Evolutionary conservation across 352 stramenopile genomes (phyloP).

Genomic region (Globisporangium paddicum): DNA sequence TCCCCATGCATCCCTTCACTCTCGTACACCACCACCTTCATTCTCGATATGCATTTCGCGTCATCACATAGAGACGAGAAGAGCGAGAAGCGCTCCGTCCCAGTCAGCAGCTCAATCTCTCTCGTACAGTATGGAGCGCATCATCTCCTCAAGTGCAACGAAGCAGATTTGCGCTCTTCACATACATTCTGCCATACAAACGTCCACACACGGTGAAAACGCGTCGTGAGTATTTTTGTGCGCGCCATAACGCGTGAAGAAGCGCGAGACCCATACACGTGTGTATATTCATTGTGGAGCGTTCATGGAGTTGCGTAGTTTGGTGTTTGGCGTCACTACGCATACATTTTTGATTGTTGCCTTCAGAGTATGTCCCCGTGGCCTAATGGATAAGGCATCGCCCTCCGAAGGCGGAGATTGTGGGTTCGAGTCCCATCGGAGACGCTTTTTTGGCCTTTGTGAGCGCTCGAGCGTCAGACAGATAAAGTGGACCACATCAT

Average conservation of each 20-base stretch:
- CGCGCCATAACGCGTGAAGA: not conserved
- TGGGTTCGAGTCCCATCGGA: conserved; percentile 19
- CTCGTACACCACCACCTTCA: no score
- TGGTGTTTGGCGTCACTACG: not conserved
- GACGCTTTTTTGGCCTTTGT: conserved; percentile 4
- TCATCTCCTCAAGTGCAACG: not conserved
- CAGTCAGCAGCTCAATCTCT: no score
- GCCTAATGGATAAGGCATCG: conserved; percentile 19
- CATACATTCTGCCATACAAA: not conserved
- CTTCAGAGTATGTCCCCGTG: not conserved
- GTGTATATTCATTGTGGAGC: not conserved
- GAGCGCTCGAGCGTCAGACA: not conserved
- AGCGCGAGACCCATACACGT: not conserved
- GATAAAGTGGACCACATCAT: not conserved
- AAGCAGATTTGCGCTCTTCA: not conserved
- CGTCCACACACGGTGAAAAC: not conserved
- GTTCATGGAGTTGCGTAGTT: not conserved
- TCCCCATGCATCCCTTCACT: not conserved
- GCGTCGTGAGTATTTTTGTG: not conserved
- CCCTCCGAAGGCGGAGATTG: conserved; percentile 21
- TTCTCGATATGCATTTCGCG: no score
- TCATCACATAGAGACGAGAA: not conserved
- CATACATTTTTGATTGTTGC: not conserved
- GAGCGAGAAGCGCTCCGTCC: not conserved
- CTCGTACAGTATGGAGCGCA: no score